Evolutionary conservation across 805 yeast species (phyloP).

Genomic region (Starmerella potacharoeniae): DNA sequence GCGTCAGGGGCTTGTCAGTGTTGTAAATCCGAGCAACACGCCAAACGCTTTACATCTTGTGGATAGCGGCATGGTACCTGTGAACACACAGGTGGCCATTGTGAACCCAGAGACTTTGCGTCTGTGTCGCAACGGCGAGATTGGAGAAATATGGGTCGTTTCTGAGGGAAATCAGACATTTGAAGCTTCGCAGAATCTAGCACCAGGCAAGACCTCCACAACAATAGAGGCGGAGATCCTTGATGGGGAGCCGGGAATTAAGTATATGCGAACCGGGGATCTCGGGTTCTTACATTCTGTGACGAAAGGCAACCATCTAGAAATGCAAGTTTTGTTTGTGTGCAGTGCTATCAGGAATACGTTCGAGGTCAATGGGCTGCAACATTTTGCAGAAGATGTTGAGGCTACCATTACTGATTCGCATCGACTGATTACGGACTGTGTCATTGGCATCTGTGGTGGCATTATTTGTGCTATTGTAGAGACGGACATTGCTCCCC

Average conservation of each 20-base stretch:
- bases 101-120: conserved; percentile 85
- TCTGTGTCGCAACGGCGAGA: conserved; percentile 78
- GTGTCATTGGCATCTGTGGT: conserved; percentile 64
- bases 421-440: conserved; percentile 36
- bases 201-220: conserved; percentile 30
- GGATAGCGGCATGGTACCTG: conserved; percentile 94
- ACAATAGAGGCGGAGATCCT: conserved; percentile 45
- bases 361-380: conserved; percentile 80
- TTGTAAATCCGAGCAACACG: conserved; percentile 61
- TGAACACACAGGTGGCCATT: conserved; percentile 83
- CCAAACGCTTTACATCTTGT: conserved; percentile 67
- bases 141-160: conserved; percentile 94
- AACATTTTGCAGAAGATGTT: conserved; percentile 79
- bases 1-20: conserved; percentile 75
- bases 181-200: conserved; percentile 43
- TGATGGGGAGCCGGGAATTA: conserved; percentile 50
- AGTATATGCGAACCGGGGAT: conserved; percentile 83
- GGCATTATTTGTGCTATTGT: conserved; percentile 67
- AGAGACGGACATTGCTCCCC: conserved; percentile 33
- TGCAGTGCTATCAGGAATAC: conserved; percentile 78
- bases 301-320: conserved; percentile 35
- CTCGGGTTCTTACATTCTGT: conserved; percentile 82
- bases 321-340: conserved; percentile 69
- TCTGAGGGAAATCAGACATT: conserved; percentile 70
- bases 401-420: conserved; percentile 55